phyloP scores from a whole-genome alignment of 2,329 filamentous ascomycete species.

The Hortaea werneckii region DNA sequence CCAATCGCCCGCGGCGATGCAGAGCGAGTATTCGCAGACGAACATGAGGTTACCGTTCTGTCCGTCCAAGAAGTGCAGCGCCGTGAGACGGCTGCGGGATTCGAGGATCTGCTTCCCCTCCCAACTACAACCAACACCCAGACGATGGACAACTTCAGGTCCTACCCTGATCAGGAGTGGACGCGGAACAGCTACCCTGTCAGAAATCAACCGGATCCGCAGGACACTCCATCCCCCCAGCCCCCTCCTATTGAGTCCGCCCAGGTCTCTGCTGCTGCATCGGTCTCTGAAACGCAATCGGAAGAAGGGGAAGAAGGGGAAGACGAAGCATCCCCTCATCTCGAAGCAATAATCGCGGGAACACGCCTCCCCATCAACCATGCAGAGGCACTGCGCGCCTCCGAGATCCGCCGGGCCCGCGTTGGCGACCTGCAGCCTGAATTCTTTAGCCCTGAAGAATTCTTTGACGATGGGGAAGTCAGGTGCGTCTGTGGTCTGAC shows the following conservation, averaged over 20 bases:
- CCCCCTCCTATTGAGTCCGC: neutral
- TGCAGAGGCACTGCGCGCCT: slow-evolving; percentile 9
- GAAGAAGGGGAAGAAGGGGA: too few relatives aligned
- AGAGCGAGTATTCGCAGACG: slow-evolving; percentile 11
- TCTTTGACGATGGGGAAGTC: slow-evolving; percentile 10
- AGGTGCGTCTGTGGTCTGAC: slow-evolving; percentile 20
- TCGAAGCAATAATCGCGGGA: slow-evolving; percentile 15
- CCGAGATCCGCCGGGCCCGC: neutral
- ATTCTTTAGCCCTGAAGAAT: slow-evolving; percentile 16
- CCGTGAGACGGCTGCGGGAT: slow-evolving; percentile 12
- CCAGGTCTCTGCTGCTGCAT: neutral
- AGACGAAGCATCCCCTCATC: neutral
- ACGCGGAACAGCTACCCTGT: neutral
- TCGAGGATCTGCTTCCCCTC: slow-evolving; percentile 17
- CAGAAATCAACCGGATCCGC: neutral
- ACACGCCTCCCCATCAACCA: slow-evolving; percentile 9
- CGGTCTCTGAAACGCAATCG: neutral
- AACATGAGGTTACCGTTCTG: slow-evolving; percentile 8
- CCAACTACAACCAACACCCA: slow-evolving; percentile 19
- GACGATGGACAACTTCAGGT: slow-evolving; percentile 15
- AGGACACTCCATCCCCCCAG: neutral
- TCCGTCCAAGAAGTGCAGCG: slow-evolving; percentile 16
- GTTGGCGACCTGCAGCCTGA: slow-evolving; percentile 16
- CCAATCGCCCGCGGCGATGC: slow-evolving; percentile 10
- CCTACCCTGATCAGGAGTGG: slow-evolving; percentile 12